A percentile compares a stretch with the other conserved stretches of the same genome.
Evolutionary conservation across 495 filamentous ascomycete genomes (phyloP).

Genomic region (Penicillium longicatenatum): DNA sequence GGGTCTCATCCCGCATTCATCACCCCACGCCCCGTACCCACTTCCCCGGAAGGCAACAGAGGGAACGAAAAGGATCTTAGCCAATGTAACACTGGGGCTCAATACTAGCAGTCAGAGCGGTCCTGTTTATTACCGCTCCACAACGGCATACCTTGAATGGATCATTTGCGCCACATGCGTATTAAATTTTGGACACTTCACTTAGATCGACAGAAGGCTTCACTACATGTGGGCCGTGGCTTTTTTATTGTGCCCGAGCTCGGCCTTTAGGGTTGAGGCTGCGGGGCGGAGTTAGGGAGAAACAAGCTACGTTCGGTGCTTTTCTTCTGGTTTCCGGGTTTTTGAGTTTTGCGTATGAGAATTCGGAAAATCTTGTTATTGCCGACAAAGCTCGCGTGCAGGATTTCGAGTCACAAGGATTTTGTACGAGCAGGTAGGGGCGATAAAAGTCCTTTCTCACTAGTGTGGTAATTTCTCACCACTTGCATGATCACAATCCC

Average conservation of each 20-base stretch:
- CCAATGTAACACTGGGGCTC: not conserved
- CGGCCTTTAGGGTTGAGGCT: not conserved
- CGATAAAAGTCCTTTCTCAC: no score
- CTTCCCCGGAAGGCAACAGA: not conserved
- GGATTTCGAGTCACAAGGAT: no score
- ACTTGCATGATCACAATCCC: no score
- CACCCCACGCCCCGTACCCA: not conserved
- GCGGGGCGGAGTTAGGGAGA: not conserved
- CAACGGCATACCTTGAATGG: not conserved
- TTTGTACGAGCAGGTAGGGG: no score
- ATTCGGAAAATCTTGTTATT: not conserved
- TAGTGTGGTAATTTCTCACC: no score
- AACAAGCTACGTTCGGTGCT: not conserved
- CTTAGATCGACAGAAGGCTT: not conserved
- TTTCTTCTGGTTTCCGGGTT: not conserved
- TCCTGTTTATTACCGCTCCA: not conserved
- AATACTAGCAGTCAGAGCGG: not conserved
- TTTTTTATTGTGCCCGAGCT: not conserved
- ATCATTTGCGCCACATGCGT: not conserved
- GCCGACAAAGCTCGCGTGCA: no score
- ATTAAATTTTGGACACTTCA: not conserved
- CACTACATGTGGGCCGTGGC: not conserved
- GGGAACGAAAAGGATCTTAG: not conserved
- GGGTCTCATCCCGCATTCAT: not conserved
- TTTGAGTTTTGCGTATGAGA: not conserved